Base-by-base conservation (phyloP, 1,284 basidiomycete species). In the Xerocomus minutiporus region DNA sequence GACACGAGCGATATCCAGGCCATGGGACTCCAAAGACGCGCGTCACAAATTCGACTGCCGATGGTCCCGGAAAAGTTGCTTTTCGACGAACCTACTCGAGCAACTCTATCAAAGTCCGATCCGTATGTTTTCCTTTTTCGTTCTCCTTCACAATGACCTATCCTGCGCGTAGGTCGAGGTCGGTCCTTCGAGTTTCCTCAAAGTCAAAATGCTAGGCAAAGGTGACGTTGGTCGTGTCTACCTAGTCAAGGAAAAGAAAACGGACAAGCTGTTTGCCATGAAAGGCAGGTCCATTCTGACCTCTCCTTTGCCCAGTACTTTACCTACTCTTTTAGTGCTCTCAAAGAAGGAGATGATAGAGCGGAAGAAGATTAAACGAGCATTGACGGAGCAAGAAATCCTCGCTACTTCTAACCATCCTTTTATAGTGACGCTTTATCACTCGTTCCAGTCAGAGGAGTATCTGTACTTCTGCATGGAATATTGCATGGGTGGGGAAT, bases 401-500 rank as follows among this genome's bases (percentile, higher is more conserved):
- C 80, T 97, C 28, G 93, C 94, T 1, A 94, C 92, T 20, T 90
- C 94, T 31, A 97, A 97, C 68, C 95, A 97, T 71, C 94, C 94
- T 1, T 97, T 97, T 78, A 97, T 97, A 70, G 94, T 97, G 63
- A 97, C 94, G 17, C 82, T 97, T 36, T 91, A 96, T 74, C 94
- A 97, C 73, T 96, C 94, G 11, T 97, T 97, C 78, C 95, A 97
- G 72, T 96, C 93, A n/a, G 90, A 93, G 61, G 89, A 92, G 57
- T 96, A 95, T 72, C 82, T 97, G 31, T 97, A 97, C 73, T 95
- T 97, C 71, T 97, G 93, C 74, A 95, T 97, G 87, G 94, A 96
- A 72, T 99, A 98, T 74, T 99, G 97, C 75, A 96, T 97, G 90
- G 96, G 96, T 40, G 96, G 96, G 56, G 96, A 99, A 70, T 99